phyloP scores from a whole-genome alignment of 2,329 filamentous ascomycete genomes.

The Fusarium lyarnte region DNA sequence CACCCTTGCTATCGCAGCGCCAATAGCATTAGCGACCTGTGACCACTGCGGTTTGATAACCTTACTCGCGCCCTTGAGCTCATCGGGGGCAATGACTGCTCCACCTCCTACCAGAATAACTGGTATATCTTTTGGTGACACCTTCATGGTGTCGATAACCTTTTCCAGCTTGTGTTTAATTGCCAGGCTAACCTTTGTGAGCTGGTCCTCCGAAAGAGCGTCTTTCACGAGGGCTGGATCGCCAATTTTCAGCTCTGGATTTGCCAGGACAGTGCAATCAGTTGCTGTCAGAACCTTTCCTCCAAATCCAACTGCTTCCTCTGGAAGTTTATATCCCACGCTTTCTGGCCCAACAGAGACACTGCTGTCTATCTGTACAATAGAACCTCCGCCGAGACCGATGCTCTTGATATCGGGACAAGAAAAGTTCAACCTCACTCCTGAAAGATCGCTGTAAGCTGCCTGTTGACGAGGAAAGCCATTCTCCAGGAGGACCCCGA shows the following conservation, averaged over 20 bases:
- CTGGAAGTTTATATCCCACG: conserved; percentile 66
- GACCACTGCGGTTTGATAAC: conserved; percentile 67
- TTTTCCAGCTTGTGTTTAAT: conserved; percentile 64
- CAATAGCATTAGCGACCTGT: conserved; percentile 71
- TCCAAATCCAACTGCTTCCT: conserved; percentile 66
- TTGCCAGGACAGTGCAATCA: conserved; percentile 57
- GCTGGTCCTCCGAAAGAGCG: conserved; percentile 45
- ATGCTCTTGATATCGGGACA: conserved; percentile 68
- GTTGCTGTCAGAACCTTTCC: conserved; percentile 67
- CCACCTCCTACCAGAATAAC: conserved; percentile 73
- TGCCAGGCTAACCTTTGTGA: conserved; percentile 50
- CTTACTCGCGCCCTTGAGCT: conserved; percentile 64
- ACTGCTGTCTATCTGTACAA: conserved; percentile 54
- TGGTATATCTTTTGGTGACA: conserved; percentile 65
- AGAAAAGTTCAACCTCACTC: conserved; percentile 70
- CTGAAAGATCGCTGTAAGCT: conserved; percentile 69
- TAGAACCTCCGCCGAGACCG: conserved; percentile 67
- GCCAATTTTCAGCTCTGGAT: conserved; percentile 52
- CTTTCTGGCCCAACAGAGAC: conserved; percentile 68
- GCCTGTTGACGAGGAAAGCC: conserved; percentile 72
- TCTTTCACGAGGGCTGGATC: conserved; percentile 50
- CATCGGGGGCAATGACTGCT: conserved; percentile 65
- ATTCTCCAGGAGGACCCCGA: conserved; percentile 67
- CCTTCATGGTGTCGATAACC: conserved; percentile 70
- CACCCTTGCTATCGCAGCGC: conserved; percentile 69